Evolutionary conservation across 2,329 filamentous ascomycete species (phyloP).

Genomic region (Zymoseptoria brevis): DNA sequence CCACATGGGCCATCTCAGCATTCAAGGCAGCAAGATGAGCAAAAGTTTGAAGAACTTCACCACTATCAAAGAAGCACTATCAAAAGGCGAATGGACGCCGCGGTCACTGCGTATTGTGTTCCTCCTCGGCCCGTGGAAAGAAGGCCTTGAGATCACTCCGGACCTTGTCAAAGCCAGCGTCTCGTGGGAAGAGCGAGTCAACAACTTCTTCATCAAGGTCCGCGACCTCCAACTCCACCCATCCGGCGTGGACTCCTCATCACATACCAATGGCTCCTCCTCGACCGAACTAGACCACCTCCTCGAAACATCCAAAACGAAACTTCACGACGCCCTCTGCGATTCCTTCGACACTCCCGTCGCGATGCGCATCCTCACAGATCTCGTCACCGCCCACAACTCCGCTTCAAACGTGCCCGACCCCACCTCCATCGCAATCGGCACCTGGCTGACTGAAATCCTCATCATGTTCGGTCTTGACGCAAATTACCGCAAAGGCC

Average conservation of each 20-base stretch:
- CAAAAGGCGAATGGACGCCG: slow-evolving; percentile 62
- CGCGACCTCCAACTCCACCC: slow-evolving; percentile 38
- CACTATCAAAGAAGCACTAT: slow-evolving; percentile 77
- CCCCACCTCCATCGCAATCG: slow-evolving; percentile 47
- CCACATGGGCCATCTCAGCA: slow-evolving; percentile 88
- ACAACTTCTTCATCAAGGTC: slow-evolving; percentile 58
- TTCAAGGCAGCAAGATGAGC: slow-evolving; percentile 89
- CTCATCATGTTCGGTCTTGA: slow-evolving; percentile 80
- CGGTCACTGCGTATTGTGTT: slow-evolving; percentile 78
- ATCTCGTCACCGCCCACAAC: slow-evolving; percentile 73
- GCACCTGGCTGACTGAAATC: slow-evolving; percentile 73
- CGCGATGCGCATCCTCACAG: slow-evolving; percentile 69
- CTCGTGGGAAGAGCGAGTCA: slow-evolving; percentile 72
- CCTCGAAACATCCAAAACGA: slow-evolving; percentile 47
- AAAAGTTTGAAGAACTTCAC: slow-evolving; percentile 95
- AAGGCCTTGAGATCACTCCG: slow-evolving; percentile 76
- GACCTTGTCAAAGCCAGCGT: slow-evolving; percentile 68
- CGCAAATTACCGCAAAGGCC: slow-evolving; percentile 38
- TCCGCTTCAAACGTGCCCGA: slow-evolving; percentile 41
- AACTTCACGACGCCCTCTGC: slow-evolving; percentile 58
- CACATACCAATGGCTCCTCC: slow-evolving; percentile 14
- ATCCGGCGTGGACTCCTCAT: slow-evolving; percentile 1
- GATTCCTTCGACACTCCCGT: slow-evolving; percentile 84
- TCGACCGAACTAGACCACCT: slow-evolving; percentile 36
- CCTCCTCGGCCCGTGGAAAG: slow-evolving; percentile 79